phyloP scores from a whole-genome alignment of 2,329 filamentous ascomycete species.

The Knufia petricola region DNA sequence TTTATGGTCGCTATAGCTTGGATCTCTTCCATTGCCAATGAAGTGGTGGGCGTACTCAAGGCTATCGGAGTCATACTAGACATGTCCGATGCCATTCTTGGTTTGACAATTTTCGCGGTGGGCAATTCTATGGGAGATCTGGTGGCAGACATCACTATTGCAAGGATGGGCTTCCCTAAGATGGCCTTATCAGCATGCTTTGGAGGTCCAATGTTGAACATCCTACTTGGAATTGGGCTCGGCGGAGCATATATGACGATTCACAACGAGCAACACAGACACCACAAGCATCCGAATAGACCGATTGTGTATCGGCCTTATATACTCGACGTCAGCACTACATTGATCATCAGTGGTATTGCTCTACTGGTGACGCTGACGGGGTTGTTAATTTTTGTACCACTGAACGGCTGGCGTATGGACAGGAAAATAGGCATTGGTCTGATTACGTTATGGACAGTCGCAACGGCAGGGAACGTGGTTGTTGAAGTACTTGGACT shows the following conservation, averaged over 20 bases:
- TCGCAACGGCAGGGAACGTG: conserved; percentile 74
- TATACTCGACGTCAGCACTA: conserved; percentile 71
- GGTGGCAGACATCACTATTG: conserved; percentile 89
- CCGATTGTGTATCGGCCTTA: conserved; percentile 65
- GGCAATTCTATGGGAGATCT: conserved; percentile 92
- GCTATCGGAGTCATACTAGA: conserved; percentile 81
- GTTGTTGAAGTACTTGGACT: conserved; percentile 54
- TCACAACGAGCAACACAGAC: conserved; percentile 54
- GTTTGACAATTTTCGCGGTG: conserved; percentile 90
- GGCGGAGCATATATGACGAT: conserved; percentile 83
- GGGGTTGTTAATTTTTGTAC: conserved; percentile 68
- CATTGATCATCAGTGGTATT: conserved; percentile 74
- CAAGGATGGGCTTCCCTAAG: conserved; percentile 84
- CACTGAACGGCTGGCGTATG: conserved; percentile 77
- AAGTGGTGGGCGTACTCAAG: conserved; percentile 92
- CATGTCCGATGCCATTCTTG: conserved; percentile 82
- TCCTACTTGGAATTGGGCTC: conserved; percentile 86
- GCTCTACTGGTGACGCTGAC: conserved; percentile 73
- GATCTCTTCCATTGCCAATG: conserved; percentile 91
- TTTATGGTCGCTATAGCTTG: conserved; percentile 88
- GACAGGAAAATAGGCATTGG: conserved; percentile 71
- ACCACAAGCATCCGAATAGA: conserved; percentile 56
- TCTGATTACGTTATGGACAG: conserved; percentile 67
- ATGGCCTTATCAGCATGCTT: conserved; percentile 95
- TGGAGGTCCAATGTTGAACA: conserved; percentile 97